Evolutionary conservation across 495 filamentous ascomycete species (phyloP), one percentile per base, ranked within the genome.

Genomic region (Astrothelium subdiscretum): DNA sequence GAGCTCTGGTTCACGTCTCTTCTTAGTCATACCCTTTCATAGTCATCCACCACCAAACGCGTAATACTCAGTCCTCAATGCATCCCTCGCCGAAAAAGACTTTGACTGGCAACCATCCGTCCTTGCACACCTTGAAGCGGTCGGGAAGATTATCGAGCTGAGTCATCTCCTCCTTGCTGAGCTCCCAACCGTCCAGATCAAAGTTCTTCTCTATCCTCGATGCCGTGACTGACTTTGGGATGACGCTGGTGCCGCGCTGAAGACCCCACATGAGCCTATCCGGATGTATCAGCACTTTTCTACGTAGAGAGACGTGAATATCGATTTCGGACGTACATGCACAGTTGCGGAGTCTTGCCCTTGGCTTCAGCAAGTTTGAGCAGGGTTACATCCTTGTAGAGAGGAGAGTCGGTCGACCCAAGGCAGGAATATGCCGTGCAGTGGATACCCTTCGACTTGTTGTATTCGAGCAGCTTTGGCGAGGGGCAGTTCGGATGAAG

Each of bases 401-500:
- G 72, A 32, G 73, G 72, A 11, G 71, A 73, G 66, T 73, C 72
- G 59, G 73, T 76, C 4, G 69, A 72, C 20, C 74, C 74, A 8
- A 76, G 63, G 67, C 72, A 75, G 15, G 72, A 75, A 62, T 76
- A 76, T 24, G 74, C 74, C 24, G 73, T 75, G 62, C 59, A 65
- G 72, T 75, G 74, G 63, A 76, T 76, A 66, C 67, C 71, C 67
- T 76, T 74, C 48, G 67, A 58, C 64, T 73, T 72, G 71, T 70
- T 73, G 69, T 87, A 92, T 42, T 85, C 85, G 31, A 92, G 78
- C 35, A 94, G 81, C 77, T 91, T 91, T 26, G 88, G 88, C 0
- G 84, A 87, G 8, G 85, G 88, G 76, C 86, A 85, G 74, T 87
- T 84, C 40, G 90, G 90, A 76, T 95, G 90, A n/a, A 92, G 76